phyloP scores from a whole-genome alignment of 2,329 filamentous ascomycete genomes.

The Neophaeococcomyces aloes region DNA sequence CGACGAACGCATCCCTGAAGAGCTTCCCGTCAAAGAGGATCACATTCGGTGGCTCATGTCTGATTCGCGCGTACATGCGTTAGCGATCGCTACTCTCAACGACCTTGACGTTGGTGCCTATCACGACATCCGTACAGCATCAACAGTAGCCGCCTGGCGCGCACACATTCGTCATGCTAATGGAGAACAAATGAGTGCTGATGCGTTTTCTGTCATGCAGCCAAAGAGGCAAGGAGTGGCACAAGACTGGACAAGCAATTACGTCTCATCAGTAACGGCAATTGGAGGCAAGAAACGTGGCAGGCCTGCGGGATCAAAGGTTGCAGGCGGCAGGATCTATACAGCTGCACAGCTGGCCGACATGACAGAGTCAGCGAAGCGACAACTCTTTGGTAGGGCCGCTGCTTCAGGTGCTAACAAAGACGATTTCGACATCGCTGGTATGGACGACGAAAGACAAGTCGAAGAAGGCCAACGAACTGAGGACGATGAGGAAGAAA shows the following conservation, averaged over 20 bases:
- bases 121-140: slow-evolving; percentile 36
- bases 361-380: slow-evolving; percentile 4
- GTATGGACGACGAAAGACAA: slow-evolving; percentile 1
- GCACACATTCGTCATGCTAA: slow-evolving; percentile 37
- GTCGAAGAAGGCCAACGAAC: slow-evolving; percentile 9
- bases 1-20: slow-evolving; percentile 39
- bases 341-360: slow-evolving; percentile 8
- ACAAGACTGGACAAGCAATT: background rate
- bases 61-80: slow-evolving; percentile 45
- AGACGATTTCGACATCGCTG: background rate
- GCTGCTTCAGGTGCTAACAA: no score
- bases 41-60: slow-evolving; percentile 45
- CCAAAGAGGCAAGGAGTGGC: background rate
- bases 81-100: slow-evolving; percentile 47
- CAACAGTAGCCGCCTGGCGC: slow-evolving; percentile 30
- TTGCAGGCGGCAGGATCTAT: slow-evolving; percentile 18
- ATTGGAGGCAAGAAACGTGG: slow-evolving; percentile 9
- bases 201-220: no score
- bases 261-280: background rate
- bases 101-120: slow-evolving; percentile 40
- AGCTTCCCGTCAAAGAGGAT: slow-evolving; percentile 24
- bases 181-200: slow-evolving; percentile 22
- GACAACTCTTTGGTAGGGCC: no score
- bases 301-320: slow-evolving; percentile 16
- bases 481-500: background rate